Evolutionary conservation across 257 asterid species (phyloP).

Genomic region (Nicotiana tomentosiformis): DNA sequence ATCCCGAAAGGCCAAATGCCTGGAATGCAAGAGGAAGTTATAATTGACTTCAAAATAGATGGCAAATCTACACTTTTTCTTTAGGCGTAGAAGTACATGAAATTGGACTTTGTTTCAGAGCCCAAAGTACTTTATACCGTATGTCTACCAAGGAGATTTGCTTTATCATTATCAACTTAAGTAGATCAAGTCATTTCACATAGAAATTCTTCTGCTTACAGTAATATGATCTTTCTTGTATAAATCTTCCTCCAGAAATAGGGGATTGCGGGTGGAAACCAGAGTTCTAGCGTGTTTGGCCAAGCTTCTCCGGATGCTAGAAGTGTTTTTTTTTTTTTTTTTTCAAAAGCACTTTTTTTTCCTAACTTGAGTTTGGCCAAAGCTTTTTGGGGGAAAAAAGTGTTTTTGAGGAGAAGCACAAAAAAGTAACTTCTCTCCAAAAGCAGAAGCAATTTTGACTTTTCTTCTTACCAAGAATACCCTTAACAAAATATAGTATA

Average conservation of each 20-base stretch:
- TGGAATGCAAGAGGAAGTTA: not conserved
- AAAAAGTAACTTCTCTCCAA: too few species aligned
- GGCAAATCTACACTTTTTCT: not conserved
- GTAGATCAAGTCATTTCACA: not conserved
- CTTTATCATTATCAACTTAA: not conserved
- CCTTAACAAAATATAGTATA: too few species aligned
- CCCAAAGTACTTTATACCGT: not conserved
- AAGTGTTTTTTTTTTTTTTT: too few species aligned
- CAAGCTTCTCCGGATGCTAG: too few species aligned
- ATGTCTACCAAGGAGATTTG: too few species aligned
- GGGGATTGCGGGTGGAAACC: not conserved
- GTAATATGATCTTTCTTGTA: not conserved
- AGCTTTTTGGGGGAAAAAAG: too few species aligned
- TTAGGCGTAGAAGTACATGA: not conserved
- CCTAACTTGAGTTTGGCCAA: too few species aligned
- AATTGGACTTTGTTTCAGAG: not conserved
- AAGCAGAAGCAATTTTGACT: too few species aligned
- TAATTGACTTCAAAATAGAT: not conserved
- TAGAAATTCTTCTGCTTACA: not conserved
- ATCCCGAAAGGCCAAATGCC: not conserved
- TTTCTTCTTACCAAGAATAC: too few species aligned
- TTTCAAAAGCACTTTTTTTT: too few species aligned
- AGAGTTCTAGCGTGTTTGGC: too few species aligned
- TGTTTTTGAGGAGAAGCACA: too few species aligned
- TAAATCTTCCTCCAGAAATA: not conserved